Conservation (phyloP, 2,329 filamentous ascomycete genomes). For the Chrysoporthe austroafricana region DNA sequence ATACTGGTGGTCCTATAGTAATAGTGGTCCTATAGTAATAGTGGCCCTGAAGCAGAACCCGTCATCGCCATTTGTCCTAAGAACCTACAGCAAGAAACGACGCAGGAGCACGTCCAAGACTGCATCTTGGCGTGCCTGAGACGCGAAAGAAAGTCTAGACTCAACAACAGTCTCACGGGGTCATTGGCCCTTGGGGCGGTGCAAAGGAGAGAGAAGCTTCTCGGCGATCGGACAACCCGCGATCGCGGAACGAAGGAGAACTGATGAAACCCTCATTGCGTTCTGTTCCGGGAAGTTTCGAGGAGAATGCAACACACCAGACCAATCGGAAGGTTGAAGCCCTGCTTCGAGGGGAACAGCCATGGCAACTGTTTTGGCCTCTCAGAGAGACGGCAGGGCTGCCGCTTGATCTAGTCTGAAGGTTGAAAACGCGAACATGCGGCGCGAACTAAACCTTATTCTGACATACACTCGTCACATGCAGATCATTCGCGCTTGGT, state of each 20-base stretch:
- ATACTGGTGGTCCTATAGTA: background rate
- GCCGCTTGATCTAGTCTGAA: background rate
- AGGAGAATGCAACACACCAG: background rate
- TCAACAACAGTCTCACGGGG: background rate
- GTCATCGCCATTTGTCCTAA: background rate
- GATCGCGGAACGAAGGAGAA: background rate
- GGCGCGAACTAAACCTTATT: slow-evolving; percentile 5
- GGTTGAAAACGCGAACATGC: background rate
- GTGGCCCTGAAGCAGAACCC: background rate
- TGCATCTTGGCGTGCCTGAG: background rate
- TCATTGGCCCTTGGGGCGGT: background rate
- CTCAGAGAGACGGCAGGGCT: background rate
- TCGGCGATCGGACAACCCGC: slow-evolving; percentile 13
- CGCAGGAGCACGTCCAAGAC: background rate
- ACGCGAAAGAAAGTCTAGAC: background rate
- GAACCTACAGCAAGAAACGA: background rate
- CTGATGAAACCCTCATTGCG: background rate
- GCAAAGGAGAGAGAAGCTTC: background rate
- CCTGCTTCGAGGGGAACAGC: slow-evolving; percentile 11
- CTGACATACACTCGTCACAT: background rate
- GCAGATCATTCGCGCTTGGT: background rate
- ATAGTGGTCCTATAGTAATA: background rate
- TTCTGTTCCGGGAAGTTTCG: background rate
- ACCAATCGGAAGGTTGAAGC: slow-evolving; percentile 16
- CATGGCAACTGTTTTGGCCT: background rate